Percentiles rank a stretch among this genome's conserved stretches.
Evolutionary conservation across 352 stramenopile species (phyloP).

Genomic region (Pythium aristosporum): DNA sequence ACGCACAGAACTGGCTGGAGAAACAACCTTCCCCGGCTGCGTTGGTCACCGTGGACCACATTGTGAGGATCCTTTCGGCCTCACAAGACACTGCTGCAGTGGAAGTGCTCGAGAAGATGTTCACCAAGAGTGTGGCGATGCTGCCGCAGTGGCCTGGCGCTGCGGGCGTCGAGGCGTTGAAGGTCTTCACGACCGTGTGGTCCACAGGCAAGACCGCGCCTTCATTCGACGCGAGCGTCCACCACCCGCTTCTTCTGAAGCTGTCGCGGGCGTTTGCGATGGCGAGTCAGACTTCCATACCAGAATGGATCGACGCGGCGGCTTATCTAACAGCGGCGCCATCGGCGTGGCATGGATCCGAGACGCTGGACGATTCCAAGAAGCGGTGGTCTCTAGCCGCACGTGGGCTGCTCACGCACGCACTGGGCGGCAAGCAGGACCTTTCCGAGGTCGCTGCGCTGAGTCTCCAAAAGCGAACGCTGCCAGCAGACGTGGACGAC

Average conservation of each 20-base stretch:
- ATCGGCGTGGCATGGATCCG: slow-evolving; percentile 20
- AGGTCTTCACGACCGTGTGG: slow-evolving; percentile 19
- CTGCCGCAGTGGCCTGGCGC: slow-evolving; percentile 21
- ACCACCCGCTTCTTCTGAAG: slow-evolving; percentile 23
- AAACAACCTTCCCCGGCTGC: neutral
- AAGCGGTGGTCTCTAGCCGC: slow-evolving; percentile 47
- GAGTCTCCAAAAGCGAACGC: slow-evolving; percentile 50
- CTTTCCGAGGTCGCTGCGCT: slow-evolving; percentile 44
- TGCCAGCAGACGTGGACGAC: slow-evolving; percentile 29
- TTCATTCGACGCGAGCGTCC: slow-evolving; percentile 12
- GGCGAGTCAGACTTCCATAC: slow-evolving; percentile 17
- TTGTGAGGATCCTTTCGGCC: slow-evolving; percentile 8
- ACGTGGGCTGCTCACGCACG: slow-evolving; percentile 52
- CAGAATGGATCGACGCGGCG: slow-evolving; percentile 19
- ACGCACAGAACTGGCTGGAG: slow-evolving; percentile 16
- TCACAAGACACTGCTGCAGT: neutral
- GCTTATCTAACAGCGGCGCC: slow-evolving; percentile 9
- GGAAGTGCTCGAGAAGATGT: neutral
- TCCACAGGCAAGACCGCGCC: neutral
- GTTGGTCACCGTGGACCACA: slow-evolving; percentile 1
- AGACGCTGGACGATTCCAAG: slow-evolving; percentile 36
- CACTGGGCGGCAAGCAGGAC: slow-evolving; percentile 62
- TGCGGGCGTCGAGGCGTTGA: slow-evolving; percentile 13
- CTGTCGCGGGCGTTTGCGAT: slow-evolving; percentile 22
- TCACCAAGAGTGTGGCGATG: slow-evolving; percentile 10